Percentiles rank a stretch among this genome's conserved stretches.
phyloP scores from a whole-genome alignment of 148 eudicot genomes.

The Camellia granthamiana region DNA sequence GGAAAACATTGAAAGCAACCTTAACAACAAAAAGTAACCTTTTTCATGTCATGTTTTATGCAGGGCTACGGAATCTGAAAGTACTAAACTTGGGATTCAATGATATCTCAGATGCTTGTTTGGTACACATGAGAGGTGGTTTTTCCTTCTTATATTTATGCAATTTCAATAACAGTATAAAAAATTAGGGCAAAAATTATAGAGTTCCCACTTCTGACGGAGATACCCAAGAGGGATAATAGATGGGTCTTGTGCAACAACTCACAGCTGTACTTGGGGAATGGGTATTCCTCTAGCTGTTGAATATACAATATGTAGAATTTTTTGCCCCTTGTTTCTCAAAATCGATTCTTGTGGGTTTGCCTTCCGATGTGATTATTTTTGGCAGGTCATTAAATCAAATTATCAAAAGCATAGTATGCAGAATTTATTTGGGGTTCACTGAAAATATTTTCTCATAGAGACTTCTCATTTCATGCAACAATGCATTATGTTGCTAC shows the following conservation, averaged over 20 bases:
- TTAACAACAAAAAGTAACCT: neutral
- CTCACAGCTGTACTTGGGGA: neutral
- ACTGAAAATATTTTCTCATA: neutral
- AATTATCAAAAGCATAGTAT: neutral
- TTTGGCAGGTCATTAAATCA: neutral
- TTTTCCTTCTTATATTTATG: conserved; percentile 1
- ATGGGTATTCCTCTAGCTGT: neutral
- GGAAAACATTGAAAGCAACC: neutral
- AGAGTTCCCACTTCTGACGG: neutral
- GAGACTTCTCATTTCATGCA: neutral
- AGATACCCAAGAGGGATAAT: neutral
- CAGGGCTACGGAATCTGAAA: conserved; percentile 66
- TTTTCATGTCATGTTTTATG: conserved; percentile 8
- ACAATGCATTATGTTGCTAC: neutral
- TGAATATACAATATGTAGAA: neutral
- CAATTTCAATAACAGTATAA: neutral
- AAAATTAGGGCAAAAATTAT: neutral
- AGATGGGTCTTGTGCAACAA: neutral
- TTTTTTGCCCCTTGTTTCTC: neutral
- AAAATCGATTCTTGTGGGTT: too few relatives aligned
- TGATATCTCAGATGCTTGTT: conserved; percentile 70
- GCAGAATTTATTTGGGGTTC: neutral
- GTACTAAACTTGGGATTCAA: conserved; percentile 91
- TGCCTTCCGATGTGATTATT: neutral
- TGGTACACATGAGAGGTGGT: conserved; percentile 76